Conservation (phyloP, 176 grass and related monocot species). For the Aegilops tauschii region DNA sequence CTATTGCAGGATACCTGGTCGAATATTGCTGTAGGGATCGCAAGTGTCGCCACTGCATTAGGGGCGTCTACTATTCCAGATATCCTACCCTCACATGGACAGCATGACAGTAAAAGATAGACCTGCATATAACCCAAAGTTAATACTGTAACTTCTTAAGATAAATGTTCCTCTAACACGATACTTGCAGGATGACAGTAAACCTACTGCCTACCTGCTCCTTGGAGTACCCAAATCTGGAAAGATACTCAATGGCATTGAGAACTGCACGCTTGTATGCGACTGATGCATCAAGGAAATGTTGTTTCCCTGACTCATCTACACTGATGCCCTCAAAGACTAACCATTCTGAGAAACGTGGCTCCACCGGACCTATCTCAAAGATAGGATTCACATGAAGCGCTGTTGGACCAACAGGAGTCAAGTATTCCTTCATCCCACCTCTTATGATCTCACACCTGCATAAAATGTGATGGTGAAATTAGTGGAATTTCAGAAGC, state of each 20-base stretch:
- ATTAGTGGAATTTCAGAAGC: neutral
- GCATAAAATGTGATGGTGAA: constrained; percentile 13
- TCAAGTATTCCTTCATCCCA: constrained; percentile 89
- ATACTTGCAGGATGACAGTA: constrained; percentile 1
- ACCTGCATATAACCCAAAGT: constrained; percentile 42
- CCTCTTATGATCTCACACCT: constrained; percentile 95
- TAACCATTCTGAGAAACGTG: constrained; percentile 89
- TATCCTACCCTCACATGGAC: constrained; percentile 93
- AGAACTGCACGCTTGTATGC: constrained; percentile 86
- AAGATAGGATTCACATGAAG: constrained; percentile 96
- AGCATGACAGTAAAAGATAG: constrained; percentile 88
- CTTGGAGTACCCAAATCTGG: constrained; percentile 91
- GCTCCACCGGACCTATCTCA: constrained; percentile 92
- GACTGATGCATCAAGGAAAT: constrained; percentile 89
- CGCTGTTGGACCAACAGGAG: constrained; percentile 78
- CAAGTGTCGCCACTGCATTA: constrained; percentile 85
- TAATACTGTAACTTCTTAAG: constrained; percentile 9
- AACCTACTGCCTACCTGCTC: constrained; percentile 61
- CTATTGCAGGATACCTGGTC: constrained; percentile 59
- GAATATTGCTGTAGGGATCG: constrained; percentile 87
- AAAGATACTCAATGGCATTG: constrained; percentile 91
- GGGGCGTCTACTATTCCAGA: constrained; percentile 89
- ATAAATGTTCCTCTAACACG: constrained; percentile 12
- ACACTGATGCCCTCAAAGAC: constrained; percentile 98
- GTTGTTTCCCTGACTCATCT: constrained; percentile 82